phyloP scores from a whole-genome alignment of 2,329 filamentous ascomycete species.

The Rachicladosporium sp. region DNA sequence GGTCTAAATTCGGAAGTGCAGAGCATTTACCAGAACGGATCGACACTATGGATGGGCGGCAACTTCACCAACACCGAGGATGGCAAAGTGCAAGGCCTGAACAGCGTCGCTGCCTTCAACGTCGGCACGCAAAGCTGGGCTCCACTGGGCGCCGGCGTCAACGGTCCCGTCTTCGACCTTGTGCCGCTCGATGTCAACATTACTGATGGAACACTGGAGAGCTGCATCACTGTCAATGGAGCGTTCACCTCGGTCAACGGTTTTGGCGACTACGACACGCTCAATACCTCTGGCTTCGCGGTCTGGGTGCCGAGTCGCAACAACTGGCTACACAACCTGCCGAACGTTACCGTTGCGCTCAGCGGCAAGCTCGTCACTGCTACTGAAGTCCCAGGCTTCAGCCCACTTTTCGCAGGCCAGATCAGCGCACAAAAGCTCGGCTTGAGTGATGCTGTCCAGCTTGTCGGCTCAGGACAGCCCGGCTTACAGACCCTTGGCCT shows the following conservation, averaged over 20 bases:
- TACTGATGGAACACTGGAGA: constrained; percentile 54
- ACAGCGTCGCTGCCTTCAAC: constrained; percentile 67
- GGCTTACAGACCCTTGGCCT: constrained; percentile 42
- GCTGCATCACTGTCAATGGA: constrained; percentile 68
- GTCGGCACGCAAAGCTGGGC: constrained; percentile 57
- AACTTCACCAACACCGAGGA: constrained; percentile 65
- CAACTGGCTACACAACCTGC: constrained; percentile 79
- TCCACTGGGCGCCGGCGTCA: constrained; percentile 71
- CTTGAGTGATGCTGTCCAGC: constrained; percentile 58
- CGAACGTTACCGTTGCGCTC: constrained; percentile 50
- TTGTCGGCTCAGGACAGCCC: constrained; percentile 36
- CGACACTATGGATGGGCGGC: constrained; percentile 67
- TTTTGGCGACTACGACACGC: constrained; percentile 50
- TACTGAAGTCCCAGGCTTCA: constrained; percentile 48
- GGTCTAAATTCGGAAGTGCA: constrained; percentile 73
- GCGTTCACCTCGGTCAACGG: constrained; percentile 61
- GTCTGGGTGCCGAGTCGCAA: constrained; percentile 77
- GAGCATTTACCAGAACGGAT: constrained; percentile 54
- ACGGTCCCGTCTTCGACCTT: constrained; percentile 63
- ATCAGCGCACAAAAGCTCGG: constrained; percentile 63
- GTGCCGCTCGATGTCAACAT: constrained; percentile 71
- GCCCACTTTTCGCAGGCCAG: constrained; percentile 68
- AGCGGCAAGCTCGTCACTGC: constrained; percentile 61
- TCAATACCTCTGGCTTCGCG: constrained; percentile 62
- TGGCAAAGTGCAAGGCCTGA: constrained; percentile 50